phyloP scores from a whole-genome alignment of 148 eudicot genomes.

The Dianthus caryophyllus region DNA sequence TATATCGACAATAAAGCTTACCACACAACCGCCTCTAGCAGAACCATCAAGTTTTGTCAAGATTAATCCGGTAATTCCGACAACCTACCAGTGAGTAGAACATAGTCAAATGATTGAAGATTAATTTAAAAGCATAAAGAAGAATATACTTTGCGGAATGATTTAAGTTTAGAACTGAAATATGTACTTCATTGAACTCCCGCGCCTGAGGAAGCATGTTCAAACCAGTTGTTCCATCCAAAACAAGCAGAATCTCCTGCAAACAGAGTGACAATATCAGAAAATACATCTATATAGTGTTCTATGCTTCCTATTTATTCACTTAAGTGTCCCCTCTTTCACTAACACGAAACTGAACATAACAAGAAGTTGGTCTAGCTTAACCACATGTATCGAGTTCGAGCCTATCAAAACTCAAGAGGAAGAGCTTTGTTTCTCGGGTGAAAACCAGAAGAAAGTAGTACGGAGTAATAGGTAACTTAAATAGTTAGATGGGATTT shows the following conservation, averaged over 20 bases:
- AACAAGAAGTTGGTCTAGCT: neutral
- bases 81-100: conserved; percentile 50
- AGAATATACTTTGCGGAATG: neutral
- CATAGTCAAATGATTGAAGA: conserved; percentile 9
- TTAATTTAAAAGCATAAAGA: neutral
- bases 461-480: neutral
- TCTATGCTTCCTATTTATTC: neutral
- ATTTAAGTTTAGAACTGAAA: conserved; percentile 1
- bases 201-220: conserved; percentile 99
- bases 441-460: neutral
- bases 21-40: conserved; percentile 99
- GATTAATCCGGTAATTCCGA: conserved; percentile 88
- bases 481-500: neutral
- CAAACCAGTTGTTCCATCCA: conserved; percentile 98
- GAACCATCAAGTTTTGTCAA: conserved; percentile 97
- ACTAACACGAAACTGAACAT: neutral
- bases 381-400: neutral
- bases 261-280: conserved; percentile 1
- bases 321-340: neutral
- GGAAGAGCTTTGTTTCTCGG: neutral
- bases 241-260: conserved; percentile 88
- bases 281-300: neutral
- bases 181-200: conserved; percentile 93
- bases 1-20: conserved; percentile 26
- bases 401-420: neutral